Base-by-base conservation (phyloP, 371 early-diverging fungal species). In the Conidiobolus incongruus region DNA sequence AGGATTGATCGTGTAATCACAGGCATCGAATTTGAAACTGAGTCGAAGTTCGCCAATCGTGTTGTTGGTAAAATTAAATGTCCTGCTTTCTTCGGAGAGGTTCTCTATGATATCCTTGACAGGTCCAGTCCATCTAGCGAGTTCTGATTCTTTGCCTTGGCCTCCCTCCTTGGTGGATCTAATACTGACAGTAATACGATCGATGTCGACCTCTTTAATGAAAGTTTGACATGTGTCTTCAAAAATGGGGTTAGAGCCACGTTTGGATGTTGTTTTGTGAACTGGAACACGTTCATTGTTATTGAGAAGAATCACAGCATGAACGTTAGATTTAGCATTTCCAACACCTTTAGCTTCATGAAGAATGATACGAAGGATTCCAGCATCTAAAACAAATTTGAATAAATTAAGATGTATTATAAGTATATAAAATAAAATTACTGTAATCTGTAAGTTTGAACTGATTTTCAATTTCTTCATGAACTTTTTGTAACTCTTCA, bases 21-120 rank as follows among this genome's bases (percentile, higher is more conserved):
- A 44, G 2, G 65, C 65, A 1, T 45, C 44, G 46, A 57, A 66
- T 26, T 54, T 53, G 49, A 69, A 66, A 21, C 60, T 58, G n/a
- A 69, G 45, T 21, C 53, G 44, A 24, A 69, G 58, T 24, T 58
- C 44, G 1, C 55, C 66, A n/a, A 37, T 22, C n/a, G n/a, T n/a
- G n/a, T n/a, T n/a, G n/a, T n/a, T n/a, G n/a, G n/a, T n/a, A n/a
- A n/a, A n/a, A n/a, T n/a, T n/a, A n/a, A n/a, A n/a, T n/a, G n/a
- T n/a, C n/a, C n/a, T n/a, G n/a, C n/a, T n/a, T 35, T 35, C n/a
- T n/a, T n/a, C n/a, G n/a, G n/a, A n/a, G n/a, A 41, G 4, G 10
- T 10, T 28, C 4, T 23, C 28, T n/a, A 44, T 33, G 16, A 44
- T 32, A 10, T 32, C 44, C 4, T 30, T 21, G 20, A 44, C 17